Percentiles rank a stretch among this genome's conserved stretches.
Evolutionary conservation across 1,284 basidiomycete genomes (phyloP).

Genomic region (Cryptococcus floricola): DNA sequence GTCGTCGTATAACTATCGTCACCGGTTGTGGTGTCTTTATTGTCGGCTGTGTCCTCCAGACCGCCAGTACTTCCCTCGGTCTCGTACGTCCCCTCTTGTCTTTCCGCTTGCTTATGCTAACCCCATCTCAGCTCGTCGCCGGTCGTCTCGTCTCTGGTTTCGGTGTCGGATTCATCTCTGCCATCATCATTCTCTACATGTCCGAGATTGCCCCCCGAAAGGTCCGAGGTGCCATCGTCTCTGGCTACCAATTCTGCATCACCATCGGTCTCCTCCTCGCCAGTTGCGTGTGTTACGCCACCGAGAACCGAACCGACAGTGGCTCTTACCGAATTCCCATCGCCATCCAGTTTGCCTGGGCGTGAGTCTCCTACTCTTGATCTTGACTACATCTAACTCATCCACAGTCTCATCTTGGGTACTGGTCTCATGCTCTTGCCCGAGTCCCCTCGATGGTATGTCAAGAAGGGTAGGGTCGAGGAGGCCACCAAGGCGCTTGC

Average conservation of each 20-base stretch:
- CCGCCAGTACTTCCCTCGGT: conserved; percentile 45
- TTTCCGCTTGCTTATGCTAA: background rate
- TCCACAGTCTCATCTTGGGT: conserved; percentile 30
- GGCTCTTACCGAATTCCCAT: conserved; percentile 75
- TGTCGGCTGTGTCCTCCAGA: conserved; percentile 51
- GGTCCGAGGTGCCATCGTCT: conserved; percentile 78
- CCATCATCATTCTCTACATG: conserved; percentile 61
- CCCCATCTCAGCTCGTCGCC: conserved; percentile 30
- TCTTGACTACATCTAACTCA: background rate
- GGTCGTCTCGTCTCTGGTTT: conserved; percentile 52
- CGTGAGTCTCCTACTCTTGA: conserved; percentile 10
- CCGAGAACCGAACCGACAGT: conserved; percentile 59
- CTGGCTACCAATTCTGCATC: conserved; percentile 75
- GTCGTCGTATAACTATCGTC: conserved; percentile 48
- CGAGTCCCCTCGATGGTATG: conserved; percentile 80
- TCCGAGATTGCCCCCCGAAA: conserved; percentile 63
- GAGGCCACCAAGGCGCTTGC: conserved; percentile 61
- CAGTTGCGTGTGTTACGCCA: conserved; percentile 69
- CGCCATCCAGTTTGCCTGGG: conserved; percentile 62
- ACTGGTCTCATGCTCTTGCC: conserved; percentile 60
- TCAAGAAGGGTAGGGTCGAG: conserved; percentile 64
- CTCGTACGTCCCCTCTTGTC: conserved; percentile 15
- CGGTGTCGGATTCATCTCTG: conserved; percentile 53
- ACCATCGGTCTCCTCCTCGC: conserved; percentile 79
- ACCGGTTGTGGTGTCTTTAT: conserved; percentile 47